Evolutionary conservation across 768 basidiomycete genomes (phyloP).

Genomic region (Pulveroboletus frians): DNA sequence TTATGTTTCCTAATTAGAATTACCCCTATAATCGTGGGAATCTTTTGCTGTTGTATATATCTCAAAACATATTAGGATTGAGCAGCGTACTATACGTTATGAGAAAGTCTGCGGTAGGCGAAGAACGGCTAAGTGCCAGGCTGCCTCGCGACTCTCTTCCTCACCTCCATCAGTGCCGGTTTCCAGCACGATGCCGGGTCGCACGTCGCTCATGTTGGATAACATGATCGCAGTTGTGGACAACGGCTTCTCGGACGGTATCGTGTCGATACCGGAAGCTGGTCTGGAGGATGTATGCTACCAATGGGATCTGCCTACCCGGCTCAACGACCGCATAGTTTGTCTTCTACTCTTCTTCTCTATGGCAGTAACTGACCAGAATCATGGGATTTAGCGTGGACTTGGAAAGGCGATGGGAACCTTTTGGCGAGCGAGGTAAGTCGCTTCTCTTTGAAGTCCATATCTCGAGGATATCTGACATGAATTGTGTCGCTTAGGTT

Average conservation of each 20-base stretch:
- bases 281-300: neutral
- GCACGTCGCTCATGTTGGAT: conserved; percentile 1
- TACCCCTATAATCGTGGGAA: too few species aligned
- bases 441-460: neutral
- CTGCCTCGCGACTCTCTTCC: too few species aligned
- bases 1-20: too few species aligned
- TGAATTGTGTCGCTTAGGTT: neutral
- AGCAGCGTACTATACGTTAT: too few species aligned
- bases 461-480: neutral
- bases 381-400: neutral
- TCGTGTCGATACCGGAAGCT: neutral
- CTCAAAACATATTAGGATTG: too few species aligned
- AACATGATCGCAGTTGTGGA: conserved; percentile 4
- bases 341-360: neutral
- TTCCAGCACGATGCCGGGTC: neutral
- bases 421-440: neutral
- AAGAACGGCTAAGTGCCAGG: too few species aligned
- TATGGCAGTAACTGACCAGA: neutral
- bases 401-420: neutral
- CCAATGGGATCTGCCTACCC: neutral
- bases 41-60: too few species aligned
- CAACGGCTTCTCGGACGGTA: neutral
- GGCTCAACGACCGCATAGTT: neutral
- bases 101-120: too few species aligned
- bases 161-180: too few species aligned